These are phyloP conservation scores for Eutrema heterophyllum DNA, from an alignment of 345 rosid species.

Conservation along the genomic window DNA sequence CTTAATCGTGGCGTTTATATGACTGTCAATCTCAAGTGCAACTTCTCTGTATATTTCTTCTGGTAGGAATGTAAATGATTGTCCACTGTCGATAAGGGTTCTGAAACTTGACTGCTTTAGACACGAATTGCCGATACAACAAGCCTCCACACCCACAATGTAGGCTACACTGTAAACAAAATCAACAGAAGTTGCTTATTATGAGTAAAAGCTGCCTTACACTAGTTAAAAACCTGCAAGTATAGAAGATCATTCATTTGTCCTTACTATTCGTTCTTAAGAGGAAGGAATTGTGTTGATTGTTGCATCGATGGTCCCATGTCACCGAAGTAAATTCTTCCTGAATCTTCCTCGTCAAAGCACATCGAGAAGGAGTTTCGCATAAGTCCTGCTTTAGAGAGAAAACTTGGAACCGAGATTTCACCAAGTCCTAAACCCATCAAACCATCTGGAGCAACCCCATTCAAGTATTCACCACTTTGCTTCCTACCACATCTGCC, in stretches of 20 bases:
- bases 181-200: not conserved
- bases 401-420: constrained; percentile 74
- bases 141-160: constrained; percentile 67
- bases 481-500: constrained; percentile 91
- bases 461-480: constrained; percentile 70
- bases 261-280: constrained; percentile 57
- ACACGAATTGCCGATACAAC: constrained; percentile 67
- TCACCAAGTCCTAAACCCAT: constrained; percentile 83
- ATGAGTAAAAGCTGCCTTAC: not conserved
- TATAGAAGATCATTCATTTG: not conserved
- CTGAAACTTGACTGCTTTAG: constrained; percentile 52
- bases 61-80: constrained; percentile 86
- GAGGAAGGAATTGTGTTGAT: constrained; percentile 60
- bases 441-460: constrained; percentile 88
- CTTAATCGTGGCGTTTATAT: constrained; percentile 46
- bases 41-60: constrained; percentile 43
- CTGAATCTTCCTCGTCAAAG: constrained; percentile 74
- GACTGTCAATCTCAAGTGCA: constrained; percentile 66
- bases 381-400: constrained; percentile 70
- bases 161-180: constrained; percentile 33
- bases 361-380: constrained; percentile 82
- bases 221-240: not conserved
- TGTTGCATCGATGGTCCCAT: constrained; percentile 61
- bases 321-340: constrained; percentile 84
- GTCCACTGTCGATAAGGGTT: constrained; percentile 72